Conservation (phyloP, 805 yeast genomes). For the Monosporozyma aerobia region DNA sequence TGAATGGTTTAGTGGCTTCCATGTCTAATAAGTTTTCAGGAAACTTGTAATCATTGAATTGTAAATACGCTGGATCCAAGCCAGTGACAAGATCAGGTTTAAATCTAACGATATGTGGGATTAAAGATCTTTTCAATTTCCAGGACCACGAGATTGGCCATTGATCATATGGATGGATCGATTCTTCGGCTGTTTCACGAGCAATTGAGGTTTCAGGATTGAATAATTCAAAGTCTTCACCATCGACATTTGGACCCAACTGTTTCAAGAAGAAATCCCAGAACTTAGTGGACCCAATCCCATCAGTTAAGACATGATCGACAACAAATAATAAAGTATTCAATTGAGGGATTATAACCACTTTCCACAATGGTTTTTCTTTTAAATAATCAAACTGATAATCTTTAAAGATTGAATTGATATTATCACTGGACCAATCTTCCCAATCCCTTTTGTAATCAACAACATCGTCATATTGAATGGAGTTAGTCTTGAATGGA, state of each 20-base stretch:
- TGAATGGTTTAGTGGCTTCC: background rate
- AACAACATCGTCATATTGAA: conserved; percentile 16
- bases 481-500: background rate
- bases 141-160: conserved; percentile 18
- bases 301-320: conserved; percentile 25
- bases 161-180: conserved; percentile 14
- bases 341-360: conserved; percentile 11
- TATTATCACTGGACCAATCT: conserved; percentile 6
- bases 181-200: background rate
- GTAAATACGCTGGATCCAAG: conserved; percentile 8
- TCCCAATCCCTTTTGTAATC: conserved; percentile 13
- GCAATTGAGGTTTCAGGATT: background rate
- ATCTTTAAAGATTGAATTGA: conserved; percentile 15
- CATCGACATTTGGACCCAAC: conserved; percentile 2
- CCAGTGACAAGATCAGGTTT: conserved; percentile 10
- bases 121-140: conserved; percentile 8
- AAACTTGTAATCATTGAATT: conserved; percentile 11
- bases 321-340: conserved; percentile 14
- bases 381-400: conserved; percentile 12
- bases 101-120: conserved; percentile 6
- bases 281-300: conserved; percentile 18
- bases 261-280: conserved; percentile 12
- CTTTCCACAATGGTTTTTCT: conserved; percentile 22
- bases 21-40: conserved; percentile 3
- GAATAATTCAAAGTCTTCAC: background rate